Evolutionary conservation across 805 yeast species (phyloP).

Genomic region (Metschnikowia drakensbergensis): DNA sequence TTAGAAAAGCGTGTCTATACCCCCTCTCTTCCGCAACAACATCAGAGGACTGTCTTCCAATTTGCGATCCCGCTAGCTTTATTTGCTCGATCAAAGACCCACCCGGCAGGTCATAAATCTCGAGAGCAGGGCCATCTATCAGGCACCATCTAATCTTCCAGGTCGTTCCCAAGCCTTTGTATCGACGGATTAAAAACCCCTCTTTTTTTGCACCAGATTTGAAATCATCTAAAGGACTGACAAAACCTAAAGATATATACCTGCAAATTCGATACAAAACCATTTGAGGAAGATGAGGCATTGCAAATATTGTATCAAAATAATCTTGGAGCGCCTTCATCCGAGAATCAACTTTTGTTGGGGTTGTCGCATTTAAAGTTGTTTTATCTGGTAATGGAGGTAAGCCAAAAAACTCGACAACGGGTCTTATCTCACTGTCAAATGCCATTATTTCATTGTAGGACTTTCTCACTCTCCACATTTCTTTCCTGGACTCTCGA

Average conservation of each 20-base stretch:
- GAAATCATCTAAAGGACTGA: slow-evolving; percentile 53
- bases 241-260: slow-evolving; percentile 64
- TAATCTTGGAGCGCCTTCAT: slow-evolving; percentile 53
- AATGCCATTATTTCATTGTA: slow-evolving; percentile 56
- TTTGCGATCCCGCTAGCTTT: slow-evolving; percentile 47
- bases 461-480: slow-evolving; percentile 71
- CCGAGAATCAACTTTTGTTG: slow-evolving; percentile 62
- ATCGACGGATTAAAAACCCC: slow-evolving; percentile 61
- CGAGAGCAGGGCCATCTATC: slow-evolving; percentile 55
- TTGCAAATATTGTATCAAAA: slow-evolving; percentile 51
- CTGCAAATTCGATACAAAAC: slow-evolving; percentile 54
- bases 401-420: slow-evolving; percentile 48
- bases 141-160: slow-evolving; percentile 74
- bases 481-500: slow-evolving; percentile 55
- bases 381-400: slow-evolving; percentile 64
- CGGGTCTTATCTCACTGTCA: slow-evolving; percentile 57
- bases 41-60: slow-evolving; percentile 49
- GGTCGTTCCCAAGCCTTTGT: slow-evolving; percentile 55
- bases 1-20: slow-evolving; percentile 58
- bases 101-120: slow-evolving; percentile 54
- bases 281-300: slow-evolving; percentile 55
- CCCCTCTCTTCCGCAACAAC: slow-evolving; percentile 45
- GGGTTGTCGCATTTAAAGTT: slow-evolving; percentile 55
- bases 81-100: slow-evolving; percentile 54
- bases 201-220: slow-evolving; percentile 55